Evolutionary conservation across 2,329 filamentous ascomycete species (phyloP), one percentile per base, ranked within the genome.

Genomic region (Hymenoscyphus fructigenus): DNA sequence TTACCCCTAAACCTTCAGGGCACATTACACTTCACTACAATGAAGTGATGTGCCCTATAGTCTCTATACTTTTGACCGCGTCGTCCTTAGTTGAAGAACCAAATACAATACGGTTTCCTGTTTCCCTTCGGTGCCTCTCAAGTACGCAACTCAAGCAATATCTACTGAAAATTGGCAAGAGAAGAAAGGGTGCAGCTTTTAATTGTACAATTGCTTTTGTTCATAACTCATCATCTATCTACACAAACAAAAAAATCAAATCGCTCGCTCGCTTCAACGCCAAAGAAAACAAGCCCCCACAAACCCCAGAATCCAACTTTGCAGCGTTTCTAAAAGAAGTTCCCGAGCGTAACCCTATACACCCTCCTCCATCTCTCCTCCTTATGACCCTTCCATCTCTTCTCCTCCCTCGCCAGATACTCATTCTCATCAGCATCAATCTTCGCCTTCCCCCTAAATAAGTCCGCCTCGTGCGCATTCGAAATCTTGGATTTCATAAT

Each of bases 351-450:
- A 47, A 61, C 32, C 34, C 68, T 63, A 61, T 73, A 73, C 38
- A 68, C 57, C 61, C 60, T 63, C 32, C 62, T 63, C 47, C 62
- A 67, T 50, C 59, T 69, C 15, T 57, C 66, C 59, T 72, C 68
- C 47, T 5, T 20, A 17, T 59, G 58, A 12, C 67, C 66, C 14
- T 65, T 67, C 9, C 64, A 63, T 58, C 59, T 71, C 59, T 47
- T 64, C 57, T 56, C 62, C 60, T 74, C 68, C 36, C 55, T 60
- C 14, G 71, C 74, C 15, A 74, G 38, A 60, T 70, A 72, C 59
- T 73, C 71, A 58, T 81, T 81, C 73, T 89, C 86, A 66, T 88
- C 84, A 5, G 82, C 80, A 74, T 88, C 86, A 66, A 88, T 87
- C 64, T 78, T 79, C 36, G 83, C 84, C 74, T 88, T 88, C 47